Evolutionary conservation across 306 rosid genomes (phyloP), one percentile per base, ranked within the genome.

Genomic region (Cicer cuneatum): DNA sequence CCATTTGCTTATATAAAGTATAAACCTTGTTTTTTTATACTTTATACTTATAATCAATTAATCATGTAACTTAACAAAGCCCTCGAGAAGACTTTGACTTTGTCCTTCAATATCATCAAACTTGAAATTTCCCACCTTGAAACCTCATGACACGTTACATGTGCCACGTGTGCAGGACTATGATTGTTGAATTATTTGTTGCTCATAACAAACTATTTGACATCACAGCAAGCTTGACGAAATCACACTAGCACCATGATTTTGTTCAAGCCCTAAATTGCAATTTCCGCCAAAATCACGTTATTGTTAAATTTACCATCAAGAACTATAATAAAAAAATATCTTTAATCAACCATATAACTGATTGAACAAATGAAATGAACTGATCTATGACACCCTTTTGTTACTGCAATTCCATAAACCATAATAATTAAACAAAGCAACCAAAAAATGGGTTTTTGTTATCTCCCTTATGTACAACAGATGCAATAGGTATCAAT

Each of bases 401-500:
- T 79, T 65, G 69, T 63, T 75, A 52, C 72, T 18, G 72, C 33
- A 75, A 72, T 78, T 54, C 21, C 80, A 75, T 65, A 52, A 35
- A 76, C 67, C 65, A 35, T 40, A 69, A 35, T 40, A 69, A 78
- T 49, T 56, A 39, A 76, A 85, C 59, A 3, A 56, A 74, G 72
- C 79, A 78, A 33, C 45, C 54, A 29, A 66, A 40, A 57, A 49
- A 47, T 66, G 51, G 47, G 57, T 70, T 78, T 12, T 37, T 64
- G 39, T 33, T 42, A 64, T 74, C 85, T 79, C 81, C 84, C 71
- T 52, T 85, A 88, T 89, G 80, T 85, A 86, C 63, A 38, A 78
- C 73, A 56, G 69, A 81, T 80, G 81, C 89, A 46, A 47, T 68
- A 45, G 2, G 67, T 73, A 73, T 82, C 73, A 72, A 75, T 54